Evolutionary conservation across 1,284 basidiomycete genomes (phyloP), one percentile per base, ranked within the genome.

Genomic region (Sutorius eximius): DNA sequence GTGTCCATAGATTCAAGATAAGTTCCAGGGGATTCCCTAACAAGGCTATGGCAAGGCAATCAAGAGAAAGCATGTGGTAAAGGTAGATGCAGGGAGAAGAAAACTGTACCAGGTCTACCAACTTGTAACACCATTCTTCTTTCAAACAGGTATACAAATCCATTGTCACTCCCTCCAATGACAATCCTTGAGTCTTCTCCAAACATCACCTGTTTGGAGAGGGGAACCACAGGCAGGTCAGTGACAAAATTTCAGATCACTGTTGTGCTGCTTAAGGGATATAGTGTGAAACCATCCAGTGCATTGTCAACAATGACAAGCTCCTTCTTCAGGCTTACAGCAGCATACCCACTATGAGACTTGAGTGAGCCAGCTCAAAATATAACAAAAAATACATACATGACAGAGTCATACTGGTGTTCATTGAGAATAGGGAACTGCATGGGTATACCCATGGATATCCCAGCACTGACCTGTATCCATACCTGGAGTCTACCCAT

Each of bases 201-300:
- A 12, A 62, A 62, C 5, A 32, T 10, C 3, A 62, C 53, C 18
- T 60, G 58, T 36, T 60, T 62, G 0, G 50, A 51, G 0, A 59
- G 11, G 0, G 32, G 24, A 1, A 59, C 33, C 1, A 16, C 40
- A 1, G 52, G 52, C 8, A 30, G 41, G 12, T 50, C n/a, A 2
- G 45, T 61, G 18, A 55, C 3, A n/a, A 51, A 61, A 0, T 24
- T 48, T 27, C 27, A 10, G 18, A 61, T 43, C 0, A 15, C 18
- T 0, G 16, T 29, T 0, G 7, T 11, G 18, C 8, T 40, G 15
- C 53, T 46, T 11, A 61, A 27, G 1, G 6, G 10, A 36, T 61
- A 61, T 5, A 61, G 16, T 0, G 29, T 56, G 36, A 61, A 61
- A 0, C 53, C 34, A 29, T 59, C 51, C 0, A 22, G 1, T 0